Percentiles rank a stretch among this genome's conserved stretches.
These are phyloP conservation scores for Candida labiduridarum DNA, from an alignment of 1,139 yeast genomes.

Conservation along the genomic window DNA sequence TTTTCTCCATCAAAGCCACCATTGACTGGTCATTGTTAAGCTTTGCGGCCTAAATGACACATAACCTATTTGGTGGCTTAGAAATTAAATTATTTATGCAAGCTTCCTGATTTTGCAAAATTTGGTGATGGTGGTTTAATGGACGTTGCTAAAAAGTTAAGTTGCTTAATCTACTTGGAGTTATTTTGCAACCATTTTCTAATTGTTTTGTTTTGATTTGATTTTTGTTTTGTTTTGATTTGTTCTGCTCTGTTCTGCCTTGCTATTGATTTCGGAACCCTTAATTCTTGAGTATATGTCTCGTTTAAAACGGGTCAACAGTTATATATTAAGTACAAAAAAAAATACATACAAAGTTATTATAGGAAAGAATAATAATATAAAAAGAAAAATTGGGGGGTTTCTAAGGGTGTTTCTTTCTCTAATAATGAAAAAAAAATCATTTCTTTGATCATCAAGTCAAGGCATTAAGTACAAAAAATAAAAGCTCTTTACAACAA, in stretches of 20 bases:
- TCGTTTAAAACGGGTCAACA: conserved; percentile 6
- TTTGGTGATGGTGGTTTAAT: conserved; percentile 5
- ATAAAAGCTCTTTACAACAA: neutral
- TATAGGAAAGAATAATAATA: neutral
- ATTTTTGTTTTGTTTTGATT: too few species aligned
- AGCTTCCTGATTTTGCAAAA: neutral
- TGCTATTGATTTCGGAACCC: too few species aligned
- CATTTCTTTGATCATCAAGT: conserved; percentile 10
- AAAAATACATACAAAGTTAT: neutral
- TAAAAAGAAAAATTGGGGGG: conserved; percentile 11
- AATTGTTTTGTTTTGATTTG: neutral
- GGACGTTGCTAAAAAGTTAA: neutral
- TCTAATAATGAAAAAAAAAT: conserved; percentile 8
- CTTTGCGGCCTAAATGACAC: neutral
- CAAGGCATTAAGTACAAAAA: conserved; percentile 12
- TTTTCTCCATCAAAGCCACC: neutral
- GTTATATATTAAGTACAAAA: conserved; percentile 5
- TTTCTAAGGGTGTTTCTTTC: conserved; percentile 14
- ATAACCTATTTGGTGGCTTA: neutral
- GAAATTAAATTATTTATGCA: neutral
- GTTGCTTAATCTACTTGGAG: neutral
- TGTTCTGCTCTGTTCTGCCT: too few species aligned
- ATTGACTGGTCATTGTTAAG: neutral
- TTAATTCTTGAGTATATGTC: neutral
- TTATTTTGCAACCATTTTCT: neutral